phyloP scores from a whole-genome alignment of 1,284 basidiomycete species.

The Melampsora abietis-canadensis region DNA sequence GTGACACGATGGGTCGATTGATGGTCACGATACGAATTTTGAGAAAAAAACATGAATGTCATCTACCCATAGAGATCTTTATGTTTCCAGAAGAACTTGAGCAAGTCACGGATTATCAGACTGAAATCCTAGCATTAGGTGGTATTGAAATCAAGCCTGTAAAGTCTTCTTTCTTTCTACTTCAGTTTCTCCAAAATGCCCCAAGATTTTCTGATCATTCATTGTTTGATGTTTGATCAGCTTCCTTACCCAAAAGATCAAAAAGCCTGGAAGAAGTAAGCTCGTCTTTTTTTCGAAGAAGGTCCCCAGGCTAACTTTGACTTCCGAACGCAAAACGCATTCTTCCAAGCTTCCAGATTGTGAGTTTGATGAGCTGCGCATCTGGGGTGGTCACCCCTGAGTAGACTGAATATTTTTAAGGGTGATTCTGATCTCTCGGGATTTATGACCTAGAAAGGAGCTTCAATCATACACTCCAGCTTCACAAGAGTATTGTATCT shows the following conservation, averaged over 20 bases:
- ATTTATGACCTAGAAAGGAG: background rate
- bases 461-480: constrained; percentile 4
- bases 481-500: constrained; percentile 3
- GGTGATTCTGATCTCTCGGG: no score
- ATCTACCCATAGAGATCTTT: background rate
- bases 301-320: no score
- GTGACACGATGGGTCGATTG: constrained; percentile 6
- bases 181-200: background rate
- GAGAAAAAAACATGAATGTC: background rate
- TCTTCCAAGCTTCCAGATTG: background rate
- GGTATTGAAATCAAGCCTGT: constrained; percentile 2
- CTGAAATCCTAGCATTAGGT: background rate
- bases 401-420: no score
- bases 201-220: background rate
- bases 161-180: background rate
- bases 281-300: no score
- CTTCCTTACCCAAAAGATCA: constrained; percentile 4
- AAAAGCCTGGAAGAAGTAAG: constrained; percentile 10
- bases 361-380: background rate
- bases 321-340: background rate
- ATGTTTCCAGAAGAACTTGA: constrained; percentile 4
- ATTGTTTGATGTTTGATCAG: background rate
- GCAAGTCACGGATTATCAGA: background rate
- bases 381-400: no score
- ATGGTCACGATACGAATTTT: constrained; percentile 1